These are phyloP conservation scores for Pyrenula aspistea DNA, from an alignment of 495 filamentous ascomycete species.

Conservation along the genomic window DNA sequence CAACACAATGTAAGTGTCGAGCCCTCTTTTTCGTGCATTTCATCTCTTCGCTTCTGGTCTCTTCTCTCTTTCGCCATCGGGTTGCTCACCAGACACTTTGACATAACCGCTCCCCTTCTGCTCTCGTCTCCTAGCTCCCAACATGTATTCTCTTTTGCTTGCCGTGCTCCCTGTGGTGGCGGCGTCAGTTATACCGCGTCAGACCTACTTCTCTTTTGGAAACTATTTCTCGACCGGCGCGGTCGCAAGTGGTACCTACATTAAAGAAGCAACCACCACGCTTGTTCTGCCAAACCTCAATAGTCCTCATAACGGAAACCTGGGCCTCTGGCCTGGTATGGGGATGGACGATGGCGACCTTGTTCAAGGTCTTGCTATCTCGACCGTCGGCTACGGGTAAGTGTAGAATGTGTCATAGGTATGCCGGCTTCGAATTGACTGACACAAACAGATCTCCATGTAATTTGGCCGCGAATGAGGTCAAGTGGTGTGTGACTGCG, in stretches of 20 bases:
- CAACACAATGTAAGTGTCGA: not conserved
- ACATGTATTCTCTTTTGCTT: not conserved
- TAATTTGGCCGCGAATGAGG: not conserved
- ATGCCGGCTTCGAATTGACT: not conserved
- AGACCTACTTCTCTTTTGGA: not conserved
- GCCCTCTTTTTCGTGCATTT: not conserved
- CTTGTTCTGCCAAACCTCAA: constrained; percentile 23
- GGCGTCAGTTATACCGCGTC: not conserved
- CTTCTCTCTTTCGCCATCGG: not conserved
- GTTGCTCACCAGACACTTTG: not conserved
- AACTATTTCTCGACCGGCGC: constrained; percentile 23
- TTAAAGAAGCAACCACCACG: constrained; percentile 24
- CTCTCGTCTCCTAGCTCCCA: not conserved
- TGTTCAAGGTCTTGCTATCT: constrained; percentile 24
- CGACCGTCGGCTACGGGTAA: constrained; percentile 10
- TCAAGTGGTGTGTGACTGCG: constrained; percentile 23
- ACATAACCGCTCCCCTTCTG: not conserved
- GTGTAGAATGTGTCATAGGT: not conserved
- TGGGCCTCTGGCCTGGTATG: constrained; percentile 25
- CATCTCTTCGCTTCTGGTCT: not conserved
- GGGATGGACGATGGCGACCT: constrained; percentile 25
- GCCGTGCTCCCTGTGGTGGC: not conserved
- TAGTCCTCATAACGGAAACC: constrained; percentile 14
- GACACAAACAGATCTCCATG: not conserved
- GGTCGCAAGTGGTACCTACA: constrained; percentile 19